Conservation (phyloP, 768 basidiomycete species). For the Agrocybe pediades region DNA sequence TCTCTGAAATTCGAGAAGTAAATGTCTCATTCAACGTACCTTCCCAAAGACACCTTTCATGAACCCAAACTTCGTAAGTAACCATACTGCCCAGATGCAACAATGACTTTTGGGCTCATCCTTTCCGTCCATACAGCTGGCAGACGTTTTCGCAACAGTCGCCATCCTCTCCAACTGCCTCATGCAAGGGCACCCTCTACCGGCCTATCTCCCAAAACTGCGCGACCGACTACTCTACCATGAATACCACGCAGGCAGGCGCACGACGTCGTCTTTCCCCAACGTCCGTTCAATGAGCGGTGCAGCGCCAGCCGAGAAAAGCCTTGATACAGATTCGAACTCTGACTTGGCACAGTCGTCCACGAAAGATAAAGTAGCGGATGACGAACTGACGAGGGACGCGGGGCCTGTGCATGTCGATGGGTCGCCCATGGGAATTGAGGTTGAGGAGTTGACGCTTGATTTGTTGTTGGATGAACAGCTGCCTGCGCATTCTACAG, state of each 20-base stretch:
- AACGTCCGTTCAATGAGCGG: background rate
- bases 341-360: conserved; percentile 2
- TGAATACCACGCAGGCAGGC: conserved; percentile 29
- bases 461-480: conserved; percentile 41
- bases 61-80: conserved; percentile 45
- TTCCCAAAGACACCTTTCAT: conserved; percentile 41
- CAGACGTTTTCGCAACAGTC: conserved; percentile 44
- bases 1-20: background rate
- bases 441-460: conserved; percentile 40
- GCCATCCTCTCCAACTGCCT: conserved; percentile 40
- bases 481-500: conserved; percentile 44
- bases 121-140: conserved; percentile 28
- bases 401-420: conserved; percentile 36
- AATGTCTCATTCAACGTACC: background rate
- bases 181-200: conserved; percentile 34
- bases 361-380: background rate
- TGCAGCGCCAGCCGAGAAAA: background rate
- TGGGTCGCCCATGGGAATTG: conserved; percentile 42
- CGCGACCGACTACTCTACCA: conserved; percentile 47
- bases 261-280: background rate
- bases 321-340: conserved; percentile 7
- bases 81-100: background rate
- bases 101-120: background rate
- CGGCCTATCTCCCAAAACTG: conserved; percentile 38
- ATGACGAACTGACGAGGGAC: conserved; percentile 13